Evolutionary conservation across 148 eudicot species (phyloP).

Genomic region (Cornus kousa): DNA sequence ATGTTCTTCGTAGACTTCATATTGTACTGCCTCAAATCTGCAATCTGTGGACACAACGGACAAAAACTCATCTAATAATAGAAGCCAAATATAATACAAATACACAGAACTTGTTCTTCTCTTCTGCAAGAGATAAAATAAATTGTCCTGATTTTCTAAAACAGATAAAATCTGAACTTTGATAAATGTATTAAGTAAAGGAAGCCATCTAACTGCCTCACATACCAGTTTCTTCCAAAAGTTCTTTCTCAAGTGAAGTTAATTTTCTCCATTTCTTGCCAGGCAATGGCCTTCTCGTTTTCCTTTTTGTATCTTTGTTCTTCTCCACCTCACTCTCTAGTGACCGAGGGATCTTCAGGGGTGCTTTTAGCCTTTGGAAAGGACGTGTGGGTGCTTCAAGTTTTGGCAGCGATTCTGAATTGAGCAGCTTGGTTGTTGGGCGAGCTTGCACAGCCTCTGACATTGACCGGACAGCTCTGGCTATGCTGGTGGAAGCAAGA

Average conservation of each 20-base stretch:
- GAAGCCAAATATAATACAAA: background rate
- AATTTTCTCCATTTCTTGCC: constrained; percentile 74
- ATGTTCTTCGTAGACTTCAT: background rate
- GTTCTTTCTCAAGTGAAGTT: constrained; percentile 50
- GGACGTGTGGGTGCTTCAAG: constrained; percentile 72
- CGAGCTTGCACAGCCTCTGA: constrained; percentile 85
- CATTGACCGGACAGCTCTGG: constrained; percentile 57
- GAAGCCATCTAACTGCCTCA: constrained; percentile 16
- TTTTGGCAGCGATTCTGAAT: constrained; percentile 59
- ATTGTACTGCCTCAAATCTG: background rate
- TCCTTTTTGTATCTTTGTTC: constrained; percentile 42
- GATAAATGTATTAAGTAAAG: background rate
- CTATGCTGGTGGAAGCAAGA: constrained; percentile 70
- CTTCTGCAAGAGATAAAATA: background rate
- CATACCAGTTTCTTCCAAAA: constrained; percentile 51
- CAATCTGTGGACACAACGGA: background rate
- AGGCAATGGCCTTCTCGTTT: constrained; percentile 78
- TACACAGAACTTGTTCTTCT: background rate
- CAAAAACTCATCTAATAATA: background rate
- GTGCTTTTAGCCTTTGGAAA: constrained; percentile 60
- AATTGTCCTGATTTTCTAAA: background rate
- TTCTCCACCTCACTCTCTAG: constrained; percentile 41
- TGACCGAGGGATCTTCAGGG: constrained; percentile 49
- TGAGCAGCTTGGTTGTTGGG: constrained; percentile 79
- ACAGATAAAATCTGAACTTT: background rate